Conservation (phyloP, 192 early-diverging fungal genomes). For the Glomus cerebriforme region DNA sequence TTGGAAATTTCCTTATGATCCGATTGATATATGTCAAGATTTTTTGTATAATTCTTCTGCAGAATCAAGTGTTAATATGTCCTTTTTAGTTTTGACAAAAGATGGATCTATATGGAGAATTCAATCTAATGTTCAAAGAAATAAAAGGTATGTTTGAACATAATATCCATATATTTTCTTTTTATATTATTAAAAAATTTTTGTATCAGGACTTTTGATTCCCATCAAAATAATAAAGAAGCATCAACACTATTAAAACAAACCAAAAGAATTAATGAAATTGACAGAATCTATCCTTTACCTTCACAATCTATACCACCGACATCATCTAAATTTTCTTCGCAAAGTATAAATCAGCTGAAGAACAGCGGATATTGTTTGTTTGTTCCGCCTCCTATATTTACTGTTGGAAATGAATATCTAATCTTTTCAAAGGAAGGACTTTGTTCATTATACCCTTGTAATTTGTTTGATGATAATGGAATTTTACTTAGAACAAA, state of each 20-base stretch:
- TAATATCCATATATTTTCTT: neutral
- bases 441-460: neutral
- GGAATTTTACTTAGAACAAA: conserved; percentile 10
- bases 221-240: neutral
- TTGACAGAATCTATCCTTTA: neutral
- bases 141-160: neutral
- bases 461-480: neutral
- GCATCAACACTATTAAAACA: neutral
- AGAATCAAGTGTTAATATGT: neutral
- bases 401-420: neutral
- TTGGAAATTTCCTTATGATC: neutral
- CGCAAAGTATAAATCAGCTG: neutral
- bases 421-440: neutral
- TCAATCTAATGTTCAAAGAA: neutral
- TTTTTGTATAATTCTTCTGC: neutral
- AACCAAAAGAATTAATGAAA: neutral
- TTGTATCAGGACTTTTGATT: neutral
- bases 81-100: neutral
- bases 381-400: conserved; percentile 1
- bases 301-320: neutral
- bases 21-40: conserved; percentile 11
- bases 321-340: neutral
- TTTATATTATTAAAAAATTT: neutral
- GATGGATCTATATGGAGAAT: neutral
- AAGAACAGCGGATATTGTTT: neutral